Evolutionary conservation across 1,139 yeast species (phyloP).

Genomic region (Wickerhamomyces sp.): DNA sequence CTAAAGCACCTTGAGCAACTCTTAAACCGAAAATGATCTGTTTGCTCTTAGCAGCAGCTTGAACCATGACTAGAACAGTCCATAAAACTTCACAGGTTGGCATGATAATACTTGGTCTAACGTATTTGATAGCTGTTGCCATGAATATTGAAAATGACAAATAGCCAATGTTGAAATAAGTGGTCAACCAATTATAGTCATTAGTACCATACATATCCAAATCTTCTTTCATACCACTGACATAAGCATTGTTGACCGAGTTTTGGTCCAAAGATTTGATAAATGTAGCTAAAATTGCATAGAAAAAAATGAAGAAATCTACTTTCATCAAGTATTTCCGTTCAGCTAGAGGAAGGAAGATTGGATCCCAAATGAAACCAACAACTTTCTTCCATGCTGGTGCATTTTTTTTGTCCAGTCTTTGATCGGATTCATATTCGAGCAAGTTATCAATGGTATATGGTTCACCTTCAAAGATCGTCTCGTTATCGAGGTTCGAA

Average conservation of each 20-base stretch:
- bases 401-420: slow-evolving; percentile 2
- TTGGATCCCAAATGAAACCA: slow-evolving; percentile 6
- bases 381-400: slow-evolving; percentile 6
- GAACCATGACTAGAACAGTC: slow-evolving; percentile 39
- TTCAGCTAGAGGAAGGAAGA: slow-evolving; percentile 4
- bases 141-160: slow-evolving; percentile 48
- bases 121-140: slow-evolving; percentile 41
- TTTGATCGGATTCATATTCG: slow-evolving; percentile 2
- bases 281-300: slow-evolving; percentile 6
- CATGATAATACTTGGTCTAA: slow-evolving; percentile 43
- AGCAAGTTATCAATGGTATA: slow-evolving; percentile 4
- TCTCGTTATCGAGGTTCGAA: slow-evolving; percentile 1
- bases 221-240: slow-evolving; percentile 33
- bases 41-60: slow-evolving; percentile 41
- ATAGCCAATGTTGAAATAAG: slow-evolving; percentile 29
- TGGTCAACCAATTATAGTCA: slow-evolving; percentile 24
- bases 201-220: slow-evolving; percentile 39
- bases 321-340: slow-evolving; percentile 2
- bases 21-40: slow-evolving; percentile 31
- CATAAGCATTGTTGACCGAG: slow-evolving; percentile 41
- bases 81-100: slow-evolving; percentile 30
- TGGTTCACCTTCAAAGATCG: slow-evolving; percentile 6
- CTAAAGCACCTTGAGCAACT: slow-evolving; percentile 10
- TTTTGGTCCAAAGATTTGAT: slow-evolving; percentile 35
- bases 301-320: slow-evolving; percentile 18